These are phyloP conservation scores for Camellia lanceoleosa DNA, from an alignment of 148 eudicot genomes.

Conservation along the genomic window DNA sequence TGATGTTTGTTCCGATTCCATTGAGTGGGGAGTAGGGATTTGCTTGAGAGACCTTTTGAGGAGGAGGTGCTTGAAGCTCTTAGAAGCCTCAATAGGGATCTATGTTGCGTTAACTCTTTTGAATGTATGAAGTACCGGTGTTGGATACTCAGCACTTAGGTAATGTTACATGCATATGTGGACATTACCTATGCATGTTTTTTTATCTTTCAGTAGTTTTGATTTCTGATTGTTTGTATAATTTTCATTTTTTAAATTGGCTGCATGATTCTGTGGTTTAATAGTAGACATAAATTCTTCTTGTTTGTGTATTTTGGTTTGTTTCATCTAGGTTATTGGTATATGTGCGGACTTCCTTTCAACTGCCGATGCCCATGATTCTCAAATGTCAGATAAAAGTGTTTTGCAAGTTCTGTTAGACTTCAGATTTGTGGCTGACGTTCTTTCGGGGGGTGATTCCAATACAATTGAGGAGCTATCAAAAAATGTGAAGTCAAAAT, in stretches of 20 bases:
- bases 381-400: slow-evolving; percentile 78
- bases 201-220: not conserved
- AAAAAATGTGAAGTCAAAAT: slow-evolving; percentile 44
- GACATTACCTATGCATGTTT: not conserved
- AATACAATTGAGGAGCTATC: slow-evolving; percentile 38
- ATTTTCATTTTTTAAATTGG: not conserved
- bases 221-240: not conserved
- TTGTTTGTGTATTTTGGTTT: slow-evolving; percentile 13
- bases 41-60: too few relatives aligned
- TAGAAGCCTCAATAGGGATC: too few relatives aligned
- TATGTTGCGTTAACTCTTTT: too few relatives aligned
- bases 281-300: not conserved
- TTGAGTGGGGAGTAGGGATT: too few relatives aligned
- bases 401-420: slow-evolving; percentile 78
- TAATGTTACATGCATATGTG: too few relatives aligned
- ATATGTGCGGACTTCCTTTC: slow-evolving; percentile 57
- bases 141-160: too few relatives aligned
- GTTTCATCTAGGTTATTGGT: slow-evolving; percentile 50
- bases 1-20: not conserved
- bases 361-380: slow-evolving; percentile 33
- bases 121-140: too few relatives aligned
- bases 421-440: slow-evolving; percentile 74
- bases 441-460: slow-evolving; percentile 74
- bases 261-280: slow-evolving; percentile 10
- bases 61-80: too few relatives aligned